Evolutionary conservation across 192 early-diverging fungal genomes (phyloP), one percentile per base, ranked within the genome.

Genomic region (Coemansia sp.): DNA sequence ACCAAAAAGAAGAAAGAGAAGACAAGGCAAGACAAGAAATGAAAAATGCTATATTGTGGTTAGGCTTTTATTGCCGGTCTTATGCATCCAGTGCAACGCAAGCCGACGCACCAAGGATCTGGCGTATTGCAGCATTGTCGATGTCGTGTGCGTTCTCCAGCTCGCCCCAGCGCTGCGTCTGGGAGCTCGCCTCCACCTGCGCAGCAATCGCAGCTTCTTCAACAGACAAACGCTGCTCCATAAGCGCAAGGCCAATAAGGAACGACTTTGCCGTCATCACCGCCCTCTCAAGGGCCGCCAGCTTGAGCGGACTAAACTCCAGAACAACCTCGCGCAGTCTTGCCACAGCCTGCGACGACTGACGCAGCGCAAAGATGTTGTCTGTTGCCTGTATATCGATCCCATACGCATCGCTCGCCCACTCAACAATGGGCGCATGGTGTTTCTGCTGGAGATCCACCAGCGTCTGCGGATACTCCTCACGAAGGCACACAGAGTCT

Each of bases 111-210:
- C 92, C 92, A n/a, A 95, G 81, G 58, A 89, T 89, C 70, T 90
- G 86, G 64, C 87, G 89, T 32, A 90, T 71, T n/a, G 75, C 81
- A 3, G 75, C 75, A 19, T 83, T 74, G 58, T 77, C 75, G 23
- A 83, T 68, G 49, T 83, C 81, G 67, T 83, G 81, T 7, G 81
- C 89, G 70, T 93, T 92, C 76, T 94, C 91, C 10, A 95, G 92
- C 73, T 92, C 89, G 38, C 97, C 97, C 95, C 95, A 99, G 42
- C 86, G 85, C 41, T 89, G 85, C 45, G 94, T 97, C 84, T 99
- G 97, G 15, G 92, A 84, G 69, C 84, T 79, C 4, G 92, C 88
- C 75, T 99, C 97, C 10, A 96, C 86, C 49, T 90, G 88, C 0
- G 94, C 91, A 2, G 95, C 95, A 50, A 66, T 64, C 48, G 89